Evolutionary conservation across 805 yeast genomes (phyloP), one percentile per base, ranked within the genome.

Genomic region (Candida mattraensis): DNA sequence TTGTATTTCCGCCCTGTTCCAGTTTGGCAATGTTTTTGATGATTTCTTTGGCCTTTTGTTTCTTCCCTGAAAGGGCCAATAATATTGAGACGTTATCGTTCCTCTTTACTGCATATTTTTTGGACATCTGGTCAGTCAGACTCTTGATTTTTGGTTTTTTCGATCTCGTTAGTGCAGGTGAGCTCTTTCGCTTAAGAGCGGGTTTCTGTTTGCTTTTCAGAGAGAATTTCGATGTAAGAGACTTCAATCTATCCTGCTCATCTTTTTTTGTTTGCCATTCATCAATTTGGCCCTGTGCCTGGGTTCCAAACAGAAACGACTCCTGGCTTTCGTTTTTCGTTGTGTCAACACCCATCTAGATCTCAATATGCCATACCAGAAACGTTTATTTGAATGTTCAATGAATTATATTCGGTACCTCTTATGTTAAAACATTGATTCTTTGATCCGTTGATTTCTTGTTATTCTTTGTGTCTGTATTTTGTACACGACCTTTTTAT

Each of bases 1-100:
- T 28, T 11, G 22, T 18, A 6, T 17, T 19, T n/a, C 21, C 27
- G 5, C 24, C 34, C 37, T 16, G 18, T 36, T 50, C 54, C 18
- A 50, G 32, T 11, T 17, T 28, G 24, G 41, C 50, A 5, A 60
- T 46, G 6, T 39, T 44, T 15, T 44, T 39, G 11, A 58, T 33
- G n/a, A 60, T 48, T 10, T 57, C 63, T 21, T 47, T 49, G 14
- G 50, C 50, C 30, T 55, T 57, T 9, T 48, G 47, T 35, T 56
- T 60, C 41, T 56, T 58, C 0, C 63, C 64, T 0, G 63, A 55
- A 7, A 60, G 36, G 2, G 58, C 47, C 18, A 46, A 23, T n/a
- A 58, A 32, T 6, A 58, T 35, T 2, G 58, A 38, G 7, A 44
- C 25, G 13, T 47, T 44, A 14, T 30, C 32, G 15, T 21, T 30